Evolutionary conservation across 768 basidiomycete genomes (phyloP), one percentile per base, ranked within the genome.

Genomic region (Phaeotremella fagi): DNA sequence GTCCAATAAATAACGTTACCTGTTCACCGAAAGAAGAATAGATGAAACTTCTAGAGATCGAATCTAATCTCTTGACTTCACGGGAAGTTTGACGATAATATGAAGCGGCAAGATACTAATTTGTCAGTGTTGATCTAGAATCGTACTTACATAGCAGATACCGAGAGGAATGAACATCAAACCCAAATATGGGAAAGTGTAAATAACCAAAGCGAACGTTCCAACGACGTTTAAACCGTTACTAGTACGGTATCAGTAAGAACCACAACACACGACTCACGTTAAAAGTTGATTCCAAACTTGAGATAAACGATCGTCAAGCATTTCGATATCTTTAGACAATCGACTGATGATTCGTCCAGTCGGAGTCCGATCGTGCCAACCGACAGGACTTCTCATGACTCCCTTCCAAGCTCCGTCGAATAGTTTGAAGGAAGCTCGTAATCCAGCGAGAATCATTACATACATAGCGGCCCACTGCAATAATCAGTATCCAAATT

Each of bases 301-400:
- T 16, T 44, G 31, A 18, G 66, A 51, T 26, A 71, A 31, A 26
- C 57, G 43, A 52, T 74, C 72, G 45, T 76, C 75, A n/a, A 75
- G 54, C 22, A 67, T 65, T 18, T 67, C 58, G 20, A 77, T 60
- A 52, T 77, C 76, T 52, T 71, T 75, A 1, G 67, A 63, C 7
- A 76, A 51, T 1, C 74, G 56, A 20, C 58, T 63, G 52, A 73
- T 63, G 45, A 76, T 73, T 12, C 75, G 59, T 4, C 74, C 73
- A 12, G 59, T 64, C 65, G 55, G 55, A 0, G 85, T 86, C 0
- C 84, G 83, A 64, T 88, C 86, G 63, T 85, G 86, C 75, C 86
- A 87, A 3, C 82, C 80, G 0, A 78, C 68, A 0, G 84, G 82
- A 7, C 84, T 84, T 3, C 79, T 74, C 48, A 88, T 63, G 3